Conservation (phyloP, 2,329 filamentous ascomycete species). For the Calonectria pteridis region DNA sequence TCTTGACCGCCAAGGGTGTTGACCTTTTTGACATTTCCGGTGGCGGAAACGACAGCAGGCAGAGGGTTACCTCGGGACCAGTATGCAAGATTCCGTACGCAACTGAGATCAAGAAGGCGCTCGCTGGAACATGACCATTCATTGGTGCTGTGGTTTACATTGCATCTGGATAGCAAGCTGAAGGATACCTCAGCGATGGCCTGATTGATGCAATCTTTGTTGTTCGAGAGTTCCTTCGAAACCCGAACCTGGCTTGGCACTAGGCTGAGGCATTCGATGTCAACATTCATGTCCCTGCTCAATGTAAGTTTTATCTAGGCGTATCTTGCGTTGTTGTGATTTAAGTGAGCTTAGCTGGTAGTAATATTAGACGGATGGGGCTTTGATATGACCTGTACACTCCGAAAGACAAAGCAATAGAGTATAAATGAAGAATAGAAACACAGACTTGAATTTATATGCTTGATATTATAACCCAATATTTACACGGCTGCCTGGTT, state of each 20-base stretch:
- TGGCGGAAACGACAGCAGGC: slow-evolving; percentile 71
- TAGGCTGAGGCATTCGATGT: slow-evolving; percentile 65
- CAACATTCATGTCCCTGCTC: slow-evolving; percentile 57
- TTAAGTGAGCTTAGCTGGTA: background rate
- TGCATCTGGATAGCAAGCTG: slow-evolving; percentile 55
- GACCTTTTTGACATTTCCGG: slow-evolving; percentile 80
- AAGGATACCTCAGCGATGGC: slow-evolving; percentile 57
- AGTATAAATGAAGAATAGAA: background rate
- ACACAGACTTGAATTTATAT: background rate
- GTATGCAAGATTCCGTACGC: slow-evolving; percentile 79
- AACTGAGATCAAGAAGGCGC: slow-evolving; percentile 73
- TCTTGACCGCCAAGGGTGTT: slow-evolving; percentile 73
- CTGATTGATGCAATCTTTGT: slow-evolving; percentile 61
- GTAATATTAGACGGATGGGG: slow-evolving; percentile 40
- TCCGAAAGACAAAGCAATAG: slow-evolving; percentile 36
- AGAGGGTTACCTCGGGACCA: slow-evolving; percentile 68
- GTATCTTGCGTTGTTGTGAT: background rate
- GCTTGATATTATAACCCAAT: too few species aligned
- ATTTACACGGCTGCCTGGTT: too few species aligned
- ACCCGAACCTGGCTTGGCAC: slow-evolving; percentile 64
- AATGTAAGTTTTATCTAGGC: slow-evolving; percentile 36
- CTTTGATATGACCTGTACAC: slow-evolving; percentile 42
- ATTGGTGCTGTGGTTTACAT: slow-evolving; percentile 62
- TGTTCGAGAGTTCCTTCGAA: slow-evolving; percentile 66
- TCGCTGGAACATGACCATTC: slow-evolving; percentile 65